These are phyloP conservation scores for Backusella luteola DNA, from an alignment of 192 early-diverging fungal genomes.

Conservation along the genomic window DNA sequence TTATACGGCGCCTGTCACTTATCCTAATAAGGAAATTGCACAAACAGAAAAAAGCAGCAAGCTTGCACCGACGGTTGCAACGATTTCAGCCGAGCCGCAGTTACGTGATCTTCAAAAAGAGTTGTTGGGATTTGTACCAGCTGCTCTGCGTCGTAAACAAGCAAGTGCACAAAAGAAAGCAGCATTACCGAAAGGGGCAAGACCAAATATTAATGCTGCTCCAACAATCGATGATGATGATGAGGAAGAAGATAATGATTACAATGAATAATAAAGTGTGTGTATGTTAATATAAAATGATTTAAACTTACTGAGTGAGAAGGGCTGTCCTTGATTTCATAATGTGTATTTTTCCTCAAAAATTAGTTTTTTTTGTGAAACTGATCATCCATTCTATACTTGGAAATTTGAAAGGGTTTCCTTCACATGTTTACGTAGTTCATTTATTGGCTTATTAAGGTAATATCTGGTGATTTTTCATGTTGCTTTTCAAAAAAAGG, in stretches of 20 bases:
- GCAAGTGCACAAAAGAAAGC: slow-evolving; percentile 29
- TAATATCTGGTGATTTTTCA: background rate
- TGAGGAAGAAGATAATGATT: background rate
- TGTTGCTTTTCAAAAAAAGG: background rate
- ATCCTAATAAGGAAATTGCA: background rate
- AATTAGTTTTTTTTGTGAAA: background rate
- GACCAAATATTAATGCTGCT: slow-evolving; percentile 66
- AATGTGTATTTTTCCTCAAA: background rate
- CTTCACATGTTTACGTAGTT: background rate
- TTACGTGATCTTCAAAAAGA: slow-evolving; percentile 83
- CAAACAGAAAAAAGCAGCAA: background rate
- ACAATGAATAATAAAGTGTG: background rate
- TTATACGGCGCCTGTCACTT: background rate
- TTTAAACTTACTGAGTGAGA: background rate
- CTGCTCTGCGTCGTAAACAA: slow-evolving; percentile 56
- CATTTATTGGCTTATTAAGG: background rate
- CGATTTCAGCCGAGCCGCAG: slow-evolving; percentile 74
- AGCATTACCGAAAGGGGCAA: slow-evolving; percentile 47
- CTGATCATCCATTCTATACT: background rate
- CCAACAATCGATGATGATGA: slow-evolving; percentile 57
- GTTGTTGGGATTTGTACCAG: slow-evolving; percentile 68
- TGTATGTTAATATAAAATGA: background rate
- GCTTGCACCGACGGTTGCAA: slow-evolving; percentile 24
- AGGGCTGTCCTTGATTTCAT: background rate
- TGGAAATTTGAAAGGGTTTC: background rate